A percentile compares a stretch with the other conserved stretches of the same genome.
Conservation (phyloP, 345 rosid genomes). For the Gossypium longicalyx region DNA sequence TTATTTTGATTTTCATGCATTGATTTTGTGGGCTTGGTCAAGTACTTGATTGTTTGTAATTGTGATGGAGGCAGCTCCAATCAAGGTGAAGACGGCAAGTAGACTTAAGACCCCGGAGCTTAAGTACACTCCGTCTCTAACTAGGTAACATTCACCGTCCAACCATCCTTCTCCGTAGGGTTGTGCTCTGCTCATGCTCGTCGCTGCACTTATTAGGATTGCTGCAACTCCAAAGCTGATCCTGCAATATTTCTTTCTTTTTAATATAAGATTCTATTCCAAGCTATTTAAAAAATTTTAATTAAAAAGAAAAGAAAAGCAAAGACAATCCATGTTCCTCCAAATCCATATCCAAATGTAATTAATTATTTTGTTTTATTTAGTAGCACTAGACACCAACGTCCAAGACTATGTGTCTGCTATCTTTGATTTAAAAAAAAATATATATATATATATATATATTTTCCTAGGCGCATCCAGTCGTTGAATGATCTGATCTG, state of each 20-base stretch:
- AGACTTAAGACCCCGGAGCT: constrained; percentile 45
- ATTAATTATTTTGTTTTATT: not conserved
- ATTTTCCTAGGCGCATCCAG: not conserved
- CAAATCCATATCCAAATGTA: not conserved
- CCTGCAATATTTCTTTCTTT: constrained; percentile 35
- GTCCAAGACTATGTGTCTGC: constrained; percentile 6
- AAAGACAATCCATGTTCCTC: constrained; percentile 8
- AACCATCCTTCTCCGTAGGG: constrained; percentile 71
- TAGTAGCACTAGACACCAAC: not conserved
- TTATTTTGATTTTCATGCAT: constrained; percentile 11
- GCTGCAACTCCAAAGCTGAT: constrained; percentile 49
- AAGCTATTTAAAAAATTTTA: not conserved
- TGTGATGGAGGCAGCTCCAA: constrained; percentile 32
- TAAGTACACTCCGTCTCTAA: constrained; percentile 51
- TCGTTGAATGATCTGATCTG: constrained; percentile 10
- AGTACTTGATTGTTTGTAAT: not conserved
- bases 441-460: not conserved
- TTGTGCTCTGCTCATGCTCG: constrained; percentile 73
- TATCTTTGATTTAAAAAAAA: not conserved
- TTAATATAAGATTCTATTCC: not conserved
- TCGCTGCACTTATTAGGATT: constrained; percentile 44
- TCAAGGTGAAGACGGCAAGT: constrained; percentile 29
- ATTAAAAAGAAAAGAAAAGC: not conserved
- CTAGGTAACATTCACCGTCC: constrained; percentile 61
- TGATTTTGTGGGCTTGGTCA: constrained; percentile 26